phyloP scores from a whole-genome alignment of 257 asterid species.

The Przewalskia tangutica region DNA sequence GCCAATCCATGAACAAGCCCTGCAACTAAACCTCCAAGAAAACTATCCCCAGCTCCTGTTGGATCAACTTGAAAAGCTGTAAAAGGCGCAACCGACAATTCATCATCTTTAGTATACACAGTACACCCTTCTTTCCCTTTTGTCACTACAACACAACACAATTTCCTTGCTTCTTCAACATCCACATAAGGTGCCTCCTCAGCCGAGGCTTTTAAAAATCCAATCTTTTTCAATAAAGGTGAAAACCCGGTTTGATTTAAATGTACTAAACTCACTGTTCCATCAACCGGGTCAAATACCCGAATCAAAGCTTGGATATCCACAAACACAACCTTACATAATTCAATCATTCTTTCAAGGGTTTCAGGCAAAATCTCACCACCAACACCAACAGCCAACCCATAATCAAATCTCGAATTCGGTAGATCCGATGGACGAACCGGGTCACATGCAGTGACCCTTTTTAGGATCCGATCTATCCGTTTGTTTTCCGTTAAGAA shows the following conservation, averaged over 20 bases:
- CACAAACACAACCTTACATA: conserved; percentile 68
- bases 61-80: conserved; percentile 80
- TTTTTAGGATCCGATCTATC: conserved; percentile 67
- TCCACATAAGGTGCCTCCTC: conserved; percentile 75
- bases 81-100: conserved; percentile 63
- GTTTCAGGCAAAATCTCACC: conserved; percentile 85
- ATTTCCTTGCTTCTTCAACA: conserved; percentile 52
- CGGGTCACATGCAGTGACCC: conserved; percentile 57
- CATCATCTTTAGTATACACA: conserved; percentile 40
- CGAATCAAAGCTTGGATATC: conserved; percentile 82
- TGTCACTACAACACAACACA: conserved; percentile 82
- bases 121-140: conserved; percentile 87
- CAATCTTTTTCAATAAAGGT: conserved; percentile 44
- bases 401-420: conserved; percentile 44
- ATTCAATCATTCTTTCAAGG: conserved; percentile 54
- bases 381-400: conserved; percentile 87
- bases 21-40: conserved; percentile 78
- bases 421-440: conserved; percentile 61
- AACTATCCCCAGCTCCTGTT: conserved; percentile 97
- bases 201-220: conserved; percentile 70
- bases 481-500: conserved; percentile 55
- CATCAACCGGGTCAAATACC: conserved; percentile 54
- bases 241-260: conserved; percentile 57
- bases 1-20: conserved; percentile 67
- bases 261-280: conserved; percentile 49